Base-by-base conservation (phyloP, 2,329 filamentous ascomycete genomes). In the Scleromitrula shiraiana region DNA sequence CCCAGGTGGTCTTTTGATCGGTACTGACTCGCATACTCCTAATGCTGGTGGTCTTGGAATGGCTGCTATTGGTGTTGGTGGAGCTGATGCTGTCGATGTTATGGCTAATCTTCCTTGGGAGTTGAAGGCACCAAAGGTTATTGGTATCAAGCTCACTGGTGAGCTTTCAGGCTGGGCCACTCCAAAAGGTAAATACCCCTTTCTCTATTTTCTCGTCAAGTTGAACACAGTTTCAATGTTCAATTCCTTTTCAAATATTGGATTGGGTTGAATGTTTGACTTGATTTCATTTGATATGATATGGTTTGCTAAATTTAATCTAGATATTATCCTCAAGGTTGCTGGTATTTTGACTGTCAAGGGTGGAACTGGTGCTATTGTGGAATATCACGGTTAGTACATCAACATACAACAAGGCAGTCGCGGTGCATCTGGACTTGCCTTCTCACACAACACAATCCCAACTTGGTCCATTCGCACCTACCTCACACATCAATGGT, bases 51-150 rank as follows among this genome's bases (percentile, higher is more conserved):
- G 91, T 80, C 83, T 97, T 50, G 90, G 89, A 68, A 95, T 94
- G 84, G 82, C 79, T 63, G 87, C 88, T 19, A 46, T 46, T 24
- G 46, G 91, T 82, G 91, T 96, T 55, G 91, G 93, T 73, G 91
- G 93, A 79, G 93, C 91, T 65, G 93, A 97, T 73, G 93, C 93
- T 51, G 93, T 97, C 63, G 93, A 98, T 71, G 93, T 96, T 62
- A 95, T 98, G 88, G 89, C 90, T 64, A 85, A 88, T 71, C 81
- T 95, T 58, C 91, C 91, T 52, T 97, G 93, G 93, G 93, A 98
- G 70, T 74, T 98, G 63, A 97, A 97, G 80, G 91, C 93, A 52
- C 93, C 93, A 55, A 96, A 96, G 74, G 75, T 95, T 54, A 95
- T 97, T 65, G 93, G 93, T 80, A 85, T 98, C 49, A 94, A 87